Conservation (phyloP, 495 filamentous ascomycete species). For the Podospora pseudopauciseta region DNA sequence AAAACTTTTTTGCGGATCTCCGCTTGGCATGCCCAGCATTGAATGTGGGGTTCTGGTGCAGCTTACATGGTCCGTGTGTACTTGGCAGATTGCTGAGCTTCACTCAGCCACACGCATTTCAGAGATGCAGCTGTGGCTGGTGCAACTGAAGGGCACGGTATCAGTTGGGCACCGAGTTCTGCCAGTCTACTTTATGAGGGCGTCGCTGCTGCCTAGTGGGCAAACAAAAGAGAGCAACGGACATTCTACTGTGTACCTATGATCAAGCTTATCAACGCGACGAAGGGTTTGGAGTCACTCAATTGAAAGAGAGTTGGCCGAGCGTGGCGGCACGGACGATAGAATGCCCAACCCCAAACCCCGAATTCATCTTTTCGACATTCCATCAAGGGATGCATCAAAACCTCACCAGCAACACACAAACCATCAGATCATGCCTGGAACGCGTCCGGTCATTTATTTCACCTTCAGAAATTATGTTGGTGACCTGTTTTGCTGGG, state of each 20-base stretch:
- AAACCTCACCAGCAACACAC: not conserved
- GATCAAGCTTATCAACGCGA: too few species aligned
- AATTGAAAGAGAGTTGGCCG: not conserved
- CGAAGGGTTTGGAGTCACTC: too few species aligned
- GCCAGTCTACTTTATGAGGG: too few species aligned
- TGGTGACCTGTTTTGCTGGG: not conserved
- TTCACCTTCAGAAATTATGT: not conserved
- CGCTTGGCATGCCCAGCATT: slow-evolving; percentile 12
- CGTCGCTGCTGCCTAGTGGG: too few species aligned
- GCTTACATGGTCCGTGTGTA: not conserved
- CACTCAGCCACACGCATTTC: not conserved
- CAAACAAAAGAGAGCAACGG: too few species aligned
- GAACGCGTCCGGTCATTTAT: not conserved
- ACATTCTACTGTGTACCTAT: too few species aligned
- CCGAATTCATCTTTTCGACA: too few species aligned
- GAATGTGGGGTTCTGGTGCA: not conserved
- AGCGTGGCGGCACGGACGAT: not conserved
- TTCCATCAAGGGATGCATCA: too few species aligned
- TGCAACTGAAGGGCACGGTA: too few species aligned
- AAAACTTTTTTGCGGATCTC: slow-evolving; percentile 22
- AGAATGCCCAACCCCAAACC: not conserved
- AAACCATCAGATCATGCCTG: not conserved
- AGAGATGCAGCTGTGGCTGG: too few species aligned
- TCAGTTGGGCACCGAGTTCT: too few species aligned
- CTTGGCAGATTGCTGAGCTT: not conserved